These are phyloP conservation scores for Saccharomyces hybrid DNA, from an alignment of 1,139 yeast species.

Conservation along the genomic window DNA sequence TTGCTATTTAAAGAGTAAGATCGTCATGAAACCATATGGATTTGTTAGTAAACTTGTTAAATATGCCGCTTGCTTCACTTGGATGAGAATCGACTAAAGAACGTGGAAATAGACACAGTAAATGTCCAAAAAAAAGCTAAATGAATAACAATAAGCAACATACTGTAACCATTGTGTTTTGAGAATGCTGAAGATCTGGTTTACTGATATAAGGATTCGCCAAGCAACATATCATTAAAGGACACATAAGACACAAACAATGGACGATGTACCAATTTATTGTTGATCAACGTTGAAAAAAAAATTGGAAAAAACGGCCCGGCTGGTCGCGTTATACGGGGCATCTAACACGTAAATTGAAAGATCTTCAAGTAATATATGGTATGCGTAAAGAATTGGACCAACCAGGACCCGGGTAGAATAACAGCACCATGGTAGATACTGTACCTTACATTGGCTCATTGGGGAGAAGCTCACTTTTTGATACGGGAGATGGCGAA, in stretches of 20 bases:
- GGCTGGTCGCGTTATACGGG: conserved; percentile 1
- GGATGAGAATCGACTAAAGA: background rate
- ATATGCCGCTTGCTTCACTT: background rate
- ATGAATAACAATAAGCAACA: conserved; percentile 3
- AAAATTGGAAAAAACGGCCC: background rate
- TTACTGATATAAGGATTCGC: background rate
- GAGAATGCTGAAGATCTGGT: background rate
- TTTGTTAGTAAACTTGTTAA: background rate
- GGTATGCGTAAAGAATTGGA: too few relatives aligned
- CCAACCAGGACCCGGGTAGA: too few relatives aligned
- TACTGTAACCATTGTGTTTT: conserved; percentile 16
- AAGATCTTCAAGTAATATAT: too few relatives aligned
- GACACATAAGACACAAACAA: background rate
- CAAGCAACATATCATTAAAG: background rate
- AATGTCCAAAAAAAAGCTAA: background rate
- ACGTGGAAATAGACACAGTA: background rate
- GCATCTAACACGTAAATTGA: background rate
- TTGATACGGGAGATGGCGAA: conserved; percentile 5
- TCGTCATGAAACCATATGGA: background rate
- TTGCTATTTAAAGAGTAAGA: background rate
- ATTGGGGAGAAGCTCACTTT: conserved; percentile 11
- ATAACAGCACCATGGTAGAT: background rate
- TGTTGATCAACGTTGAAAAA: conserved; percentile 3
- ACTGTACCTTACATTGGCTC: background rate
- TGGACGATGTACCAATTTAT: background rate